phyloP scores from a whole-genome alignment of 2,329 filamentous ascomycete genomes.

The Penicillium vulpinum region DNA sequence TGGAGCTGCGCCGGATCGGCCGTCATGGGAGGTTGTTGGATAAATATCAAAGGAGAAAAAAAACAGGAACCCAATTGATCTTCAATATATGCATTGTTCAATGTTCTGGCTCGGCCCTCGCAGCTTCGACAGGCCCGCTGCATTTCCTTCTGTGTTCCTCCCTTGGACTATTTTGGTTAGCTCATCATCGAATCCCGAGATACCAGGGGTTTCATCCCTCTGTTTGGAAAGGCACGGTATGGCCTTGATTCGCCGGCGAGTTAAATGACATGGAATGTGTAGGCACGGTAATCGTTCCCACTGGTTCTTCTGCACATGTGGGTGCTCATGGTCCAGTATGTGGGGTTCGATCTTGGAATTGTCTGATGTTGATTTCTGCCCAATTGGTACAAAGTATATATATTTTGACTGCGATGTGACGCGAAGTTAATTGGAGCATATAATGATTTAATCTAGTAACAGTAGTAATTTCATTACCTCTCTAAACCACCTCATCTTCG shows the following conservation, averaged over 20 bases:
- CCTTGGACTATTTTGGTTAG: constrained; percentile 6
- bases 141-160: background rate
- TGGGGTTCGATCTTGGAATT: background rate
- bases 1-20: constrained; percentile 13
- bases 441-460: background rate
- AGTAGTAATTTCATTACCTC: no score
- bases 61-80: background rate
- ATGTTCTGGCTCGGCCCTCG: background rate
- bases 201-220: constrained; percentile 11
- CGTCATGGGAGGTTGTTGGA: background rate
- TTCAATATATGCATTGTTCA: background rate
- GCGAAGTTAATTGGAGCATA: background rate
- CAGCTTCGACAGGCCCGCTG: background rate
- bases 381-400: background rate
- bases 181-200: background rate
- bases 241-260: background rate
- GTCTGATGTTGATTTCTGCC: background rate
- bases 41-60: background rate
- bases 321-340: background rate
- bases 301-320: background rate
- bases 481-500: no score
- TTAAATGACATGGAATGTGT: constrained; percentile 10
- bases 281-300: background rate
- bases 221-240: background rate
- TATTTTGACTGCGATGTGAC: background rate